phyloP scores from a whole-genome alignment of 176 grass and related monocot genomes.

The Thinopyrum elongatum region DNA sequence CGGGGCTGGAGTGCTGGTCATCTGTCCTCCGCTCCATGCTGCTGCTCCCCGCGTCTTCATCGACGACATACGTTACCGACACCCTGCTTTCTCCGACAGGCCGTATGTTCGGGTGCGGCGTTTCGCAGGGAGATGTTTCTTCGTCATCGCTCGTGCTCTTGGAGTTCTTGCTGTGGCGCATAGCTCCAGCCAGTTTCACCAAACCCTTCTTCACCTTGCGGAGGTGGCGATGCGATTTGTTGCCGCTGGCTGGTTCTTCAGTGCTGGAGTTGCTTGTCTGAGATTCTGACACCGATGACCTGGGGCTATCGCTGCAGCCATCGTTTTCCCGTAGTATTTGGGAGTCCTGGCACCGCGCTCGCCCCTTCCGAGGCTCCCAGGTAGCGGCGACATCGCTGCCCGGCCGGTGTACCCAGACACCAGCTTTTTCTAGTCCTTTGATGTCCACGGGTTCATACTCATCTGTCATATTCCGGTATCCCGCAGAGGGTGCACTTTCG shows the following conservation, averaged over 20 bases:
- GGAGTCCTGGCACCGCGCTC: constrained; percentile 44
- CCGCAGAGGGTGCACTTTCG: constrained; percentile 21
- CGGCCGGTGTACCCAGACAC: constrained; percentile 75
- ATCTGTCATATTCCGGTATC: constrained; percentile 59
- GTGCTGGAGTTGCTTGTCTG: constrained; percentile 59
- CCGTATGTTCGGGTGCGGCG: constrained; percentile 46
- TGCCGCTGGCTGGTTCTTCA: constrained; percentile 48
- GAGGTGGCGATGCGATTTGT: constrained; percentile 33
- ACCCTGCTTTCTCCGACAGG: constrained; percentile 64
- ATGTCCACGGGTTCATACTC: constrained; percentile 79
- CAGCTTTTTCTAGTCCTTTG: constrained; percentile 71
- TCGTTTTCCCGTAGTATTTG: constrained; percentile 47
- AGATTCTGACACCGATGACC: constrained; percentile 58
- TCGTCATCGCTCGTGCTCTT: constrained; percentile 38
- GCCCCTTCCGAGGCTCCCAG: constrained; percentile 78
- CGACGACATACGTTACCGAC: constrained; percentile 47
- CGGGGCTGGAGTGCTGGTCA: constrained; percentile 17
- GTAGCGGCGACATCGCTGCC: constrained; percentile 57
- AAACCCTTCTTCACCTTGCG: constrained; percentile 67
- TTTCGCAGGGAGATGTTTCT: constrained; percentile 29
- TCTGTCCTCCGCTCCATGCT: constrained; percentile 14
- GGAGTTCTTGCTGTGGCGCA: constrained; percentile 49
- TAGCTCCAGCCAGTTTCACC: constrained; percentile 53
- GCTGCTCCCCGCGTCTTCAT: constrained; percentile 31
- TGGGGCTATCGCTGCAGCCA: constrained; percentile 41